Conservation (phyloP, 2,329 filamentous ascomycete genomes). For the Fusarium sp. region DNA sequence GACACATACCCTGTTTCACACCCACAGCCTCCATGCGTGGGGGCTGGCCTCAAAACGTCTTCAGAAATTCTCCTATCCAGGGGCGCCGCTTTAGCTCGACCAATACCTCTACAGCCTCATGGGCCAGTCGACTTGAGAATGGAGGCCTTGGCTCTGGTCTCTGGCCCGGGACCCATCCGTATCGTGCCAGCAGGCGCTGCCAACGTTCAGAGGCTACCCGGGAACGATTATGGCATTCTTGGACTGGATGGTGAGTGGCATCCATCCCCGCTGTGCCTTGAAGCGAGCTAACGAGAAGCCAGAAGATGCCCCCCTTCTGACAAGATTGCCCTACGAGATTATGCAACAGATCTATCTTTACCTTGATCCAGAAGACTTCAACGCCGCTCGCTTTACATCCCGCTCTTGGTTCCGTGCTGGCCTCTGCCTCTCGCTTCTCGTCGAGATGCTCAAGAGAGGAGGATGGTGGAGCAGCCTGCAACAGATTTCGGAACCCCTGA, state of each 20-base stretch:
- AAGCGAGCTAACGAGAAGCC: not conserved
- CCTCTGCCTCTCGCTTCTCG: conserved; percentile 63
- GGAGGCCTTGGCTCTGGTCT: conserved; percentile 30
- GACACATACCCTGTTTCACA: not conserved
- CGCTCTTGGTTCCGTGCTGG: conserved; percentile 69
- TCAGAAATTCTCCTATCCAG: conserved; percentile 46
- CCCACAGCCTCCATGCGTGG: conserved; percentile 3
- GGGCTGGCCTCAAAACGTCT: conserved; percentile 39
- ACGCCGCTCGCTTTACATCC: conserved; percentile 70
- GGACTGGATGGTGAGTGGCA: conserved; percentile 15
- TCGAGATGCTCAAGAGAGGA: conserved; percentile 64
- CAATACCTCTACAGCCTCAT: conserved; percentile 21
- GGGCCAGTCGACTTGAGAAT: conserved; percentile 10
- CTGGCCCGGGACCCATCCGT: conserved; percentile 17
- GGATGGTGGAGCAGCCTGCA: conserved; percentile 62
- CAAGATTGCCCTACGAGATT: conserved; percentile 52
- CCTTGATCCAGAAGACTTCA: conserved; percentile 60
- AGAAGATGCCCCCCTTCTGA: conserved; percentile 35
- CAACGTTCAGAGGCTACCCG: conserved; percentile 22
- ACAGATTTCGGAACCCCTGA: conserved; percentile 41
- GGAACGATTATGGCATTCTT: conserved; percentile 12
- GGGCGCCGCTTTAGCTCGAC: conserved; percentile 39
- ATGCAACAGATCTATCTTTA: conserved; percentile 51
- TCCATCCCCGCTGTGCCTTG: not conserved
- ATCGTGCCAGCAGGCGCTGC: conserved; percentile 21